Base-by-base conservation (phyloP, 495 filamentous ascomycete genomes). In the Hypoxylon cercidicola region DNA sequence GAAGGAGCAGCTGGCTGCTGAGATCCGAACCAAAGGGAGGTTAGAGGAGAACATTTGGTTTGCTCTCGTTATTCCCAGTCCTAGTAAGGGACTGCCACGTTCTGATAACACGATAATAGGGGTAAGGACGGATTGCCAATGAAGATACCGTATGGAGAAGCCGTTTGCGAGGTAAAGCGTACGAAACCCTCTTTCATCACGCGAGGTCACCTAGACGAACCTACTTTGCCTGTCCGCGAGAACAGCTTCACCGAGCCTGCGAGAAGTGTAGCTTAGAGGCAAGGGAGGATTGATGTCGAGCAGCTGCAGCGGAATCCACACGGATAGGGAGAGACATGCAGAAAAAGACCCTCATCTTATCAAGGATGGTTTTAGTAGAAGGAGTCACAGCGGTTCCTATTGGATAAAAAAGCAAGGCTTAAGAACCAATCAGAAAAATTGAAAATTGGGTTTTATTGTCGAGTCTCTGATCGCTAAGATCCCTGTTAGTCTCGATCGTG, bases 241-340 rank as follows among this genome's bases (percentile, higher is more conserved):
- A 20, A 49, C n/a, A 43, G 45, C 60, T 64, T 68, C 55, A 68
- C 65, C 65, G 65, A 68, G 55, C 25, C 20, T 41, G 16, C 21
- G 44, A 40, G n/a, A n/a, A n/a, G 46, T 44, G 52, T 16, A 58
- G 60, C 40, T 41, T 53, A 47, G 39, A 44, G 45, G 55, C 30
- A 32, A 32, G 30, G 30, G 30, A 32, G 30, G 39, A 48, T 62
- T 25, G 34, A 62, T 18, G 41, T 58, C 53, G 62, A 59, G 20
- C 25, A 51, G 35, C 43, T 43, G 49, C 46, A 56, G 34, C 32
- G 16, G 37, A 56, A 59, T 30, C 37, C 44, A 39, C 41, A 52
- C 62, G 25, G 63, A 71, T 71, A 67, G 51, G 64, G 68, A 68
- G 68, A 70, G 63, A 70, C 67, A 67, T 70, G 54, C 58, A 70